phyloP scores from a whole-genome alignment of 495 filamentous ascomycete genomes.

The Neurospora sp. region DNA sequence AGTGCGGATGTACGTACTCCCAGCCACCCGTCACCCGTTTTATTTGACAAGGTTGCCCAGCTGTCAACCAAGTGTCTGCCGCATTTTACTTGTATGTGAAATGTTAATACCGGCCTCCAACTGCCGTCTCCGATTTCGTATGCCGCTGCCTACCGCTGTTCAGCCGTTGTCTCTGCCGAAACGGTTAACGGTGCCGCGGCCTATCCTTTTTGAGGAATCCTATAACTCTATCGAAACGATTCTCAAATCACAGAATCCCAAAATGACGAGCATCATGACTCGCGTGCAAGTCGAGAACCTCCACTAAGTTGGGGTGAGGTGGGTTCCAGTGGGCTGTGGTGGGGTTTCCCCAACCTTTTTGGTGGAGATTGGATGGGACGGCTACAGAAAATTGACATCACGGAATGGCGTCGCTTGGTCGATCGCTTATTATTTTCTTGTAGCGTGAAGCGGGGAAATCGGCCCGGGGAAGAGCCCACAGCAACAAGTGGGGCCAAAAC shows the following conservation, averaged over 20 bases:
- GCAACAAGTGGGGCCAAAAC: not conserved
- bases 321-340: not conserved
- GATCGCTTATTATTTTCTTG: not conserved
- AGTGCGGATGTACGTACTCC: not conserved
- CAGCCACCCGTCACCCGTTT: not conserved
- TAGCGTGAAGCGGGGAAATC: not conserved
- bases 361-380: not conserved
- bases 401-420: not conserved
- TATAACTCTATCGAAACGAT: not conserved
- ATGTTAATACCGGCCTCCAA: not conserved
- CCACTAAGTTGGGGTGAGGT: not conserved
- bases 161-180: not conserved
- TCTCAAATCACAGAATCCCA: not conserved
- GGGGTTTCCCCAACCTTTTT: not conserved
- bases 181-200: not conserved
- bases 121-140: not conserved
- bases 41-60: not conserved
- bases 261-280: not conserved
- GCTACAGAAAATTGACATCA: not conserved
- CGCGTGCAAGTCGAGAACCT: not conserved
- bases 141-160: not conserved
- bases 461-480: not conserved
- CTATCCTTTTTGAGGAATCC: not conserved
- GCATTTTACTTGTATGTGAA: too few species aligned
- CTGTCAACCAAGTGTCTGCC: not conserved